Conservation (phyloP, 2,329 filamentous ascomycete species). For the Exophiala alcalophila region DNA sequence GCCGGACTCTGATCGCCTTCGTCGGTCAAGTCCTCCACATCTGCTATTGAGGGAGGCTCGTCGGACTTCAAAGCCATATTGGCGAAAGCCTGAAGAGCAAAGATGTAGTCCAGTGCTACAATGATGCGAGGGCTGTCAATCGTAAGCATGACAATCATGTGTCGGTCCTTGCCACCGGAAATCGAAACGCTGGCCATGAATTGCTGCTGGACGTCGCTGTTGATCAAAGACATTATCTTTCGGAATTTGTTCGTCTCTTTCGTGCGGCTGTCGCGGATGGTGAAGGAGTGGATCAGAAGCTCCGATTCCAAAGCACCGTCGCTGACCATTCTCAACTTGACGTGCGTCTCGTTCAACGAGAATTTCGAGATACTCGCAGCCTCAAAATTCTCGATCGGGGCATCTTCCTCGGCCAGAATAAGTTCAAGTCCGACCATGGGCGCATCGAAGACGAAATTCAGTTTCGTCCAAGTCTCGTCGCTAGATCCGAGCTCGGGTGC, state of each 20-base stretch:
- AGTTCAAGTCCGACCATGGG: constrained; percentile 86
- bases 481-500: constrained; percentile 68
- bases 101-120: constrained; percentile 92
- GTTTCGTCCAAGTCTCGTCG: constrained; percentile 79
- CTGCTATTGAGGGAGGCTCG: constrained; percentile 52
- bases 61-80: constrained; percentile 61
- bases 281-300: constrained; percentile 88
- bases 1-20: constrained; percentile 38
- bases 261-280: constrained; percentile 86
- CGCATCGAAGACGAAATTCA: constrained; percentile 88
- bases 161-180: constrained; percentile 75
- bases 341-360: constrained; percentile 84
- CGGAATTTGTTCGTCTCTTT: constrained; percentile 92
- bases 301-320: constrained; percentile 91
- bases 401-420: constrained; percentile 69
- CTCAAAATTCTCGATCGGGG: constrained; percentile 74
- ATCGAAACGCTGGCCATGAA: constrained; percentile 98
- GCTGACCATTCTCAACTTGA: constrained; percentile 90
- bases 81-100: constrained; percentile 82
- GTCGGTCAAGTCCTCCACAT: constrained; percentile 39
- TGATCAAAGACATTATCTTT: constrained; percentile 96
- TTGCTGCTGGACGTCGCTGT: constrained; percentile 86
- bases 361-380: constrained; percentile 86
- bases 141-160: constrained; percentile 84
- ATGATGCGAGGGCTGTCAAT: constrained; percentile 94